Percentiles rank a stretch among this genome's conserved stretches.
Conservation (phyloP, 1,284 basidiomycete genomes). For the Boletus semigastroideus region DNA sequence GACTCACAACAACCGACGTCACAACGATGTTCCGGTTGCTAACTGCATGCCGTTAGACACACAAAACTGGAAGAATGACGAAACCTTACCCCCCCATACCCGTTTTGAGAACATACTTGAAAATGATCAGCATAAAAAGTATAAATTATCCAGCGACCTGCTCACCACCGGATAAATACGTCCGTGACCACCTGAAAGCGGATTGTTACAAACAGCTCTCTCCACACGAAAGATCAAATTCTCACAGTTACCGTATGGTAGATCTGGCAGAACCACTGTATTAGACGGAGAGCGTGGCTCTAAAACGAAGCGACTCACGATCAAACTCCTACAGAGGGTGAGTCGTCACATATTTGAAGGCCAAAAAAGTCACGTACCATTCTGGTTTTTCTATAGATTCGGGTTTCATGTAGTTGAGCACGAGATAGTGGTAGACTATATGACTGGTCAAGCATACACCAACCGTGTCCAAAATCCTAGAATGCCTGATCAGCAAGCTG, state of each 20-base stretch:
- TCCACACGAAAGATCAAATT: neutral
- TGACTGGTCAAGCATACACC: constrained; percentile 48
- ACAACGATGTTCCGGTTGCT: constrained; percentile 40
- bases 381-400: constrained; percentile 40
- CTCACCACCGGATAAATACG: constrained; percentile 42
- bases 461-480: constrained; percentile 49
- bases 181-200: constrained; percentile 40
- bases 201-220: neutral
- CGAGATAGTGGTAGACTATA: constrained; percentile 53
- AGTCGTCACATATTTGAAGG: neutral
- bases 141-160: neutral
- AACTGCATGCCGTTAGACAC: constrained; percentile 30
- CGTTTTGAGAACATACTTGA: constrained; percentile 42
- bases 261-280: constrained; percentile 29
- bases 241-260: constrained; percentile 46
- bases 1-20: constrained; percentile 38
- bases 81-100: constrained; percentile 40
- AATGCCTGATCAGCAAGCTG: neutral
- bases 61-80: neutral
- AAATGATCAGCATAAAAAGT: neutral
- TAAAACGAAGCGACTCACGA: constrained; percentile 34
- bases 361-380: constrained; percentile 40
- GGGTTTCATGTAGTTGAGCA: constrained; percentile 48
- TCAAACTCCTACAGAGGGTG: constrained; percentile 38
- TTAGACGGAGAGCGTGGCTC: neutral